Conservation (phyloP, 192 early-diverging fungal genomes). For the Mortierella claussenii region DNA sequence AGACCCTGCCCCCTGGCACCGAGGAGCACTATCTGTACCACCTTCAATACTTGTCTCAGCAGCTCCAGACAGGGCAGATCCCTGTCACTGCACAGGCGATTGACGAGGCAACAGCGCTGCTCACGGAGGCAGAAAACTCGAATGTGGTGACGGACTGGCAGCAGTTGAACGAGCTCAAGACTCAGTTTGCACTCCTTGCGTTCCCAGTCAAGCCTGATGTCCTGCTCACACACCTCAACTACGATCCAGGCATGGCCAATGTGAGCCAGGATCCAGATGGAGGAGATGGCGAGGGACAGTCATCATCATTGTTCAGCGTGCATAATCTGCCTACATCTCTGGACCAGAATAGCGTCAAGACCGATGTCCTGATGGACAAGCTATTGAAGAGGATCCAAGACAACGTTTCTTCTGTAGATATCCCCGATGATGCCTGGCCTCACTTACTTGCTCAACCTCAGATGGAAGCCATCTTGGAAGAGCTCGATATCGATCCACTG, state of each 20-base stretch:
- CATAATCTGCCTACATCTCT: conserved; percentile 14
- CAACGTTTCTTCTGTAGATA: not conserved
- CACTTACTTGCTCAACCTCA: conserved; percentile 23
- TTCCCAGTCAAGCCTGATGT: conserved; percentile 43
- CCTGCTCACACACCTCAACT: conserved; percentile 17
- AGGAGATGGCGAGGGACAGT: not conserved
- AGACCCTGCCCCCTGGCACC: conserved; percentile 22
- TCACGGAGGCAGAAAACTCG: conserved; percentile 25
- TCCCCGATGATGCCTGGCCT: conserved; percentile 18
- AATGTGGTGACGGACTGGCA: not conserved
- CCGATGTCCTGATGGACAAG: conserved; percentile 20
- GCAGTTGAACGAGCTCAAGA: conserved; percentile 7
- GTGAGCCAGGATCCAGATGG: not conserved
- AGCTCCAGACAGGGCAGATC: conserved; percentile 16
- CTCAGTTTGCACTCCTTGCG: conserved; percentile 33
- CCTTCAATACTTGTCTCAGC: conserved; percentile 23
- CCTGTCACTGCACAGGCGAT: conserved; percentile 26
- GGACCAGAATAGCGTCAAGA: conserved; percentile 23
- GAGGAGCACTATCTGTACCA: conserved; percentile 37
- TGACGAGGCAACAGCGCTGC: conserved; percentile 13
- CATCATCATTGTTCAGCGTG: conserved; percentile 3
- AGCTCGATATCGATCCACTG: conserved; percentile 4
- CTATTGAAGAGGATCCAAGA: conserved; percentile 15
- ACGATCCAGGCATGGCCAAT: conserved; percentile 1
- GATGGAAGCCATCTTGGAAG: conserved; percentile 24